Percentiles rank a stretch among this genome's conserved stretches.
These are phyloP conservation scores for Colletotrichum cereale DNA, from an alignment of 2,329 filamentous ascomycete genomes.

Conservation along the genomic window DNA sequence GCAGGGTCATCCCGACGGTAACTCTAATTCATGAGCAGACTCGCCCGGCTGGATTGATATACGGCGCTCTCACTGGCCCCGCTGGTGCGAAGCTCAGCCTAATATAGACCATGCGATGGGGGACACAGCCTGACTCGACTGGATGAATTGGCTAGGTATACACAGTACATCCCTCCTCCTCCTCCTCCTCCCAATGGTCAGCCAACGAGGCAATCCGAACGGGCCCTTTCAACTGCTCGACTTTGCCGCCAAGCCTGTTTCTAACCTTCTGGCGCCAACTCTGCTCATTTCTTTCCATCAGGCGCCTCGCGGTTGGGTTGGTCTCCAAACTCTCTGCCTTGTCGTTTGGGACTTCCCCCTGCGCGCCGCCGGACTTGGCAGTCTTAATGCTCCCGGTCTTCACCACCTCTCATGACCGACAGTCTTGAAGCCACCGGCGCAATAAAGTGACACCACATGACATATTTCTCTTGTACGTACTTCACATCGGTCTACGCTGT, in stretches of 20 bases:
- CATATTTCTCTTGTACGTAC: neutral
- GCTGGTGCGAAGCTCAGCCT: neutral
- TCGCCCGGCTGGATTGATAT: neutral
- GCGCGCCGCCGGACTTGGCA: slow-evolving; percentile 20
- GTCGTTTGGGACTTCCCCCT: neutral
- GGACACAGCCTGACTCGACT: neutral
- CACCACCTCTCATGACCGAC: neutral
- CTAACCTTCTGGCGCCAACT: slow-evolving; percentile 4
- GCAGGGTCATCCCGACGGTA: neutral
- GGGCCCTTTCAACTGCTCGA: neutral
- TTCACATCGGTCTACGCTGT: neutral
- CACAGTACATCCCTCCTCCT: neutral
- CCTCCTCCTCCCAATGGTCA: neutral
- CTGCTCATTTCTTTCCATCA: neutral
- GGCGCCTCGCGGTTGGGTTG: slow-evolving; percentile 10
- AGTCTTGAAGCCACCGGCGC: neutral
- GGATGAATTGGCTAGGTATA: neutral
- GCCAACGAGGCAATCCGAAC: neutral
- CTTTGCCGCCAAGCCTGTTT: slow-evolving; percentile 9
- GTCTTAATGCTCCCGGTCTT: neutral
- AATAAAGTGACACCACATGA: too few relatives aligned
- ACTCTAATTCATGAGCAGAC: neutral
- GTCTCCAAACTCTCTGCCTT: neutral
- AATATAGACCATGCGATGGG: neutral
- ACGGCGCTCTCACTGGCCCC: neutral